phyloP scores from a whole-genome alignment of 495 filamentous ascomycete species.

The Trichoderma orchidacearum region DNA sequence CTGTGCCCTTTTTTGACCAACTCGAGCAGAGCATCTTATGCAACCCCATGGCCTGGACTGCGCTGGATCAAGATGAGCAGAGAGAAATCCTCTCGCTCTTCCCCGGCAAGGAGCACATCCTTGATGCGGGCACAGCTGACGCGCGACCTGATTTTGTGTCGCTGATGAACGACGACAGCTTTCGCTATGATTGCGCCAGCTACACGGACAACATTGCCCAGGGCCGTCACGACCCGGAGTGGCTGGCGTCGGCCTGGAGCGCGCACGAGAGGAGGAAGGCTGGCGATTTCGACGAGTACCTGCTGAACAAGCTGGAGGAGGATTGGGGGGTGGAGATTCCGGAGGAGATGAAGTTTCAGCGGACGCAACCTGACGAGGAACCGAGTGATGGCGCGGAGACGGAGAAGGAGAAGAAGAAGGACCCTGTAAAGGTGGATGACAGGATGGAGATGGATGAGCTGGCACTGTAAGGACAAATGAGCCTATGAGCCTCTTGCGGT shows the following conservation, averaged over 20 bases:
- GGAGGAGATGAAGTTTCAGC: slow-evolving; percentile 3
- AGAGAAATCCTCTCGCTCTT: slow-evolving; percentile 40
- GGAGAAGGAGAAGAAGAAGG: not conserved
- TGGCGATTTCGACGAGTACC: slow-evolving; percentile 59
- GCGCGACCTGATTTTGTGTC: slow-evolving; percentile 20
- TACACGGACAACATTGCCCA: slow-evolving; percentile 39
- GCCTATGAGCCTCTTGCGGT: too few relatives aligned
- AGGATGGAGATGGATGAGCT: not conserved
- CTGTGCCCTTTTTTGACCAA: slow-evolving; percentile 1
- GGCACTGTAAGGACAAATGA: not conserved
- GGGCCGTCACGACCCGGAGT: slow-evolving; percentile 51
- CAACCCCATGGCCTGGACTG: slow-evolving; percentile 42
- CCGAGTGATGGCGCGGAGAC: not conserved
- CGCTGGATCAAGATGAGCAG: slow-evolving; percentile 41
- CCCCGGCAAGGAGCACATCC: slow-evolving; percentile 30
- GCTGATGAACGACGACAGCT: slow-evolving; percentile 29
- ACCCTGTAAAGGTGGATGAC: not conserved
- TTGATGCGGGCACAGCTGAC: slow-evolving; percentile 14
- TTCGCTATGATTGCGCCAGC: slow-evolving; percentile 26
- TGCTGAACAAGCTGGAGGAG: slow-evolving; percentile 49
- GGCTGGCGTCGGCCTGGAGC: slow-evolving; percentile 48
- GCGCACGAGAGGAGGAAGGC: slow-evolving; percentile 47
- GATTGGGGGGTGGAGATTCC: slow-evolving; percentile 56
- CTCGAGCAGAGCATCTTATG: slow-evolving; percentile 38
- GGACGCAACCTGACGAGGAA: not conserved